phyloP scores from a whole-genome alignment of 2,329 filamentous ascomycete species.

The Penicillium brasilianum region DNA sequence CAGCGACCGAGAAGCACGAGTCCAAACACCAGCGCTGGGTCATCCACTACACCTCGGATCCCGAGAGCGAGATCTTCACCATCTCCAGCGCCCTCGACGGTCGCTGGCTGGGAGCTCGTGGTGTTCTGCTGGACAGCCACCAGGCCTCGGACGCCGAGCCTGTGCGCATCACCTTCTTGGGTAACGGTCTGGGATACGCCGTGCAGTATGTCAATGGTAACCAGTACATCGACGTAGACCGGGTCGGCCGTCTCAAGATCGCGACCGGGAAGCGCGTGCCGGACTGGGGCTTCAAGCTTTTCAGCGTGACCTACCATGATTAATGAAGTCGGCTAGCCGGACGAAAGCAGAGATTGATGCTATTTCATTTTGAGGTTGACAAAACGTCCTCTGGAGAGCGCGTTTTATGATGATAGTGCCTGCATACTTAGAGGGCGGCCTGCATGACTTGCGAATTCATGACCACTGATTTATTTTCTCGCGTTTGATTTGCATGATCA shows the following conservation, averaged over 20 bases:
- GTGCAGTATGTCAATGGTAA: constrained; percentile 35
- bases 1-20: constrained; percentile 45
- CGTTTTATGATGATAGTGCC: constrained; percentile 4
- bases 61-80: constrained; percentile 44
- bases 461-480: not conserved
- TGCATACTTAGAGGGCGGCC: constrained; percentile 2
- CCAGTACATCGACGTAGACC: constrained; percentile 27
- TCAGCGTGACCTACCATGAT: constrained; percentile 42
- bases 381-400: not conserved
- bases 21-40: constrained; percentile 56
- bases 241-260: constrained; percentile 17
- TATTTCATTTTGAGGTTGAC: not conserved
- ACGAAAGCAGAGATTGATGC: not conserved
- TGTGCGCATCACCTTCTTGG: constrained; percentile 42
- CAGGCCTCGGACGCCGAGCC: constrained; percentile 30
- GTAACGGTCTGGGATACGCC: constrained; percentile 43
- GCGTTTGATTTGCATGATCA: not conserved
- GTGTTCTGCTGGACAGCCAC: constrained; percentile 28
- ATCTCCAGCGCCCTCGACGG: constrained; percentile 51
- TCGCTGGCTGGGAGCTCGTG: constrained; percentile 40
- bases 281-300: constrained; percentile 34
- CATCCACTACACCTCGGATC: constrained; percentile 48
- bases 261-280: not conserved
- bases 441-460: not conserved
- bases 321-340: not conserved